Base-by-base conservation (phyloP, 306 rosid genomes). In the Quercus suber region DNA sequence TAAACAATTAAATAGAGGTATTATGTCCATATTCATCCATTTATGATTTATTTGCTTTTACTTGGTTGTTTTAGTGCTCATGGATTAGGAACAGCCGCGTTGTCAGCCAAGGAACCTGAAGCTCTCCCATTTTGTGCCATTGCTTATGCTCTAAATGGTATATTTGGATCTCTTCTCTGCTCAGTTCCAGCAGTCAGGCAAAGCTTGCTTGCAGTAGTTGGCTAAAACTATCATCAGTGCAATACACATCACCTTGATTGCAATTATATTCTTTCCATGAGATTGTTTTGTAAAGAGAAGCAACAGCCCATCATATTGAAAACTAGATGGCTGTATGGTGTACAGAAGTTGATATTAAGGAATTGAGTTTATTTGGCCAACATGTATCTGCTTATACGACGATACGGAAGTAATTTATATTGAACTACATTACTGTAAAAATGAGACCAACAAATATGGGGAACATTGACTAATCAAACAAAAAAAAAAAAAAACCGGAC, bases 61-160 rank as follows among this genome's bases (percentile, higher is more conserved):
- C 52, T 58, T 67, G 58, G 31, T 79, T 81, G 76, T 69, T 64
- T 4, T 80, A 92, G 98, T 84, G 98, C 99, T 65, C 98, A 92
- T 74, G 99, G 99, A 72, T 85, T 95, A 65, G 98, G 99, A 77
- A 94, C 99, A 73, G 99, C 97, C 31, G 99, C 99, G 35, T 87
- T 94, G 79, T 91, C 97, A 67, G 97, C 94, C 55, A 94, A 94
- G 87, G 99, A 94, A 87, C 99, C 99, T 6, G 99, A 92, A 84
- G 97, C 99, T 80, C 97, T 95, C 59, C 97, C 99, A 60, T 95
- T 95, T 78, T 95, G 99, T 57, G 97, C 99, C 78, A 91, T 95
- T 78, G 97, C 99, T 57, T 91, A 95, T 79, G 98, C 92, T 59
- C 81, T 92, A 78, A 95, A 90, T 83, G 98, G 98, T 35, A 95